A percentile compares a stretch with the other conserved stretches of the same genome.
These are phyloP conservation scores for Colletotrichum caudatum DNA, from an alignment of 2,329 filamentous ascomycete genomes.

Conservation along the genomic window DNA sequence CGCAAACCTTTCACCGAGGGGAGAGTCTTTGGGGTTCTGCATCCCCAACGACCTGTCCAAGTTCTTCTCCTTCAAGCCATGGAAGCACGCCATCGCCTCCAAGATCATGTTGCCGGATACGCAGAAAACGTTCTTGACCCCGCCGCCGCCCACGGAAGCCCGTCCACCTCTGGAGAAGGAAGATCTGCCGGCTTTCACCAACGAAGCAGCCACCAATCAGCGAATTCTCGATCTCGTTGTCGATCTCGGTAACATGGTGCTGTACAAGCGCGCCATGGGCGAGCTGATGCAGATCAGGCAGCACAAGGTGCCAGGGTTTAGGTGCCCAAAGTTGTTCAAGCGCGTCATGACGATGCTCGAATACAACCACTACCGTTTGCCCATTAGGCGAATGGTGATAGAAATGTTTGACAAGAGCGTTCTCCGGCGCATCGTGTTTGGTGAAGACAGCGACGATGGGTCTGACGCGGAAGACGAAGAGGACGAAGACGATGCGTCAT, in stretches of 20 bases:
- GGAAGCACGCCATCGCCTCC: conserved; percentile 64
- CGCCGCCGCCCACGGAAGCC: conserved; percentile 57
- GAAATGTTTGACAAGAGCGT: conserved; percentile 95
- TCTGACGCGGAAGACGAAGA: conserved; percentile 71
- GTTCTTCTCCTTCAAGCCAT: conserved; percentile 78
- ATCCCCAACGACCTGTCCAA: conserved; percentile 83
- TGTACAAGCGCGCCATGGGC: conserved; percentile 86
- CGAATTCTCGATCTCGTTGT: conserved; percentile 87
- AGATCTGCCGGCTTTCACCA: conserved; percentile 59
- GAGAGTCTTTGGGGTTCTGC: conserved; percentile 87
- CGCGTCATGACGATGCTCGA: conserved; percentile 88
- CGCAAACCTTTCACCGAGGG: conserved; percentile 85
- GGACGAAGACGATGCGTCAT: conserved; percentile 57
- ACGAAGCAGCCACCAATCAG: conserved; percentile 75
- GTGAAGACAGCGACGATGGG: conserved; percentile 76
- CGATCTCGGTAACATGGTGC: conserved; percentile 91
- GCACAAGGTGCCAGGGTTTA: conserved; percentile 80
- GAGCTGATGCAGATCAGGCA: conserved; percentile 85
- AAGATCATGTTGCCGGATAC: conserved; percentile 61
- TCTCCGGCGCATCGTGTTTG: conserved; percentile 85
- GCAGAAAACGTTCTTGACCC: conserved; percentile 64
- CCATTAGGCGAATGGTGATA: conserved; percentile 88
- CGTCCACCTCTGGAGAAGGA: conserved; percentile 59
- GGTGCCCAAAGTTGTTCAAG: conserved; percentile 81
- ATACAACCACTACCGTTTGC: conserved; percentile 88